Evolutionary conservation across 345 rosid genomes (phyloP), one percentile per base, ranked within the genome.

Genomic region (Syzygium aqueum): DNA sequence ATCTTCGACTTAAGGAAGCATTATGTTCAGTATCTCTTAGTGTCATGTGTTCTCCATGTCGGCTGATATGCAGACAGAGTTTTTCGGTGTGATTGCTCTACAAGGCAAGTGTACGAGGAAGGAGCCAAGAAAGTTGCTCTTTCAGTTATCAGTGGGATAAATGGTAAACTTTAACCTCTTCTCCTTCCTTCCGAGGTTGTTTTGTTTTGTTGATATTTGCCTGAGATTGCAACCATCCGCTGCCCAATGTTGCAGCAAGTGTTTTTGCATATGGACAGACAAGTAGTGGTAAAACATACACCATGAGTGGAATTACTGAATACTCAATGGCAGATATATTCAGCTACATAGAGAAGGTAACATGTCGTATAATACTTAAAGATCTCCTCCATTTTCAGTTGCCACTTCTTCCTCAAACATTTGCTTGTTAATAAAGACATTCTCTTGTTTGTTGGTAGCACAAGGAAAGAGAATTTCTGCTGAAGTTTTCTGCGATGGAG

Each of bases 261-360:
- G 95, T 95, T 88, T 97, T 97, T 91, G 99, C 99, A 80, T 97
- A 97, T 89, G 99, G 99, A 88, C 99, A 97, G 94, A 97, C 99
- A 85, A 97, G 98, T 89, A 97, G 98, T 85, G 99, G 99, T 89
- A 97, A 97, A 92, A 97, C 98, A 19, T 97, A 92, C 90, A 96
- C 99, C 52, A 97, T 97, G 99, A 89, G 89, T 88, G 99, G 99
- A 85, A 92, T 97, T 54, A 97, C 98, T n/a, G 97, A 95, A 86
- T 94, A 92, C 78, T 89, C 95, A 84, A 90, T 97, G 90, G 93
- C 94, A 51, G 99, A 97, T 91, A 94, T 96, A 91, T 96, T 93
- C 90, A 96, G 94, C 43, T 95, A 95, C 88, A 91, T 95, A 49
- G 93, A 93, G 50, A 94, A 89, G 95, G 99, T 96, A 80, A 80